phyloP scores from a whole-genome alignment of 305 asterid species.

The Fraxinus velutina region DNA sequence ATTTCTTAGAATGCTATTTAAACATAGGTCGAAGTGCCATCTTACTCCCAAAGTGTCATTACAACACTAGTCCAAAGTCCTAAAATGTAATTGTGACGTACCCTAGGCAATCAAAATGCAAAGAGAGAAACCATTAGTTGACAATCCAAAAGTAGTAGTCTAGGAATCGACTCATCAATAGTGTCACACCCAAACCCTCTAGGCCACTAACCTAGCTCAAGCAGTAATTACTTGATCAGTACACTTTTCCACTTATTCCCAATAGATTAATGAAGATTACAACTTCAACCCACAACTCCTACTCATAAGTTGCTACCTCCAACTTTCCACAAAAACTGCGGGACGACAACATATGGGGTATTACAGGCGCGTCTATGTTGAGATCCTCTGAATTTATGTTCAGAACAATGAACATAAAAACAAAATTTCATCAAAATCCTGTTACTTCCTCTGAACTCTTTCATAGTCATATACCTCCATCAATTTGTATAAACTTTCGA shows the following conservation, averaged over 20 bases:
- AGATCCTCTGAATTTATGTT: background rate
- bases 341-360: background rate
- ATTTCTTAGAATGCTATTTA: background rate
- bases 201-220: background rate
- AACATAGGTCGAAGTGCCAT: background rate
- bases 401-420: background rate
- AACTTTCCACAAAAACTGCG: background rate
- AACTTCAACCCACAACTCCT: background rate
- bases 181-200: background rate
- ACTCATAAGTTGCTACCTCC: background rate
- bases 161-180: background rate
- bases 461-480: background rate
- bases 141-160: background rate
- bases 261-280: background rate
- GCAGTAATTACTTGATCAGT: background rate
- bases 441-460: background rate
- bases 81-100: background rate
- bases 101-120: background rate
- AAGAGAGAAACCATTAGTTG: background rate
- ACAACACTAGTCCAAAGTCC: background rate
- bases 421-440: background rate
- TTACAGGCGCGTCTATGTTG: background rate
- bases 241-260: background rate
- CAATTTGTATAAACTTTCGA: background rate
- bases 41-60: background rate